phyloP scores from a whole-genome alignment of 345 rosid genomes.

The Kernera saxatilis region DNA sequence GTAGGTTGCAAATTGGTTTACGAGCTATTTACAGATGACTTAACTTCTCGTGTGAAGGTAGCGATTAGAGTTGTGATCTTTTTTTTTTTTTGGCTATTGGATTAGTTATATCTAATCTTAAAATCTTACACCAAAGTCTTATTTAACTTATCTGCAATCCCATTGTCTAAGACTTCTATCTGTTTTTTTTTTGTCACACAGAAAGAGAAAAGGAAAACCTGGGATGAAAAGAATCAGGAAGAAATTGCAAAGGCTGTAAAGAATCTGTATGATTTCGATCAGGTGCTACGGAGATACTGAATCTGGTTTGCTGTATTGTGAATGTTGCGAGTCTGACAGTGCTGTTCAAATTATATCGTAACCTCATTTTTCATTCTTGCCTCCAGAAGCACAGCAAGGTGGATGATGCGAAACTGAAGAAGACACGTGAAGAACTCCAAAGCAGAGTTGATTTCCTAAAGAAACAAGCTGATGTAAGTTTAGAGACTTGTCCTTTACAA shows the following conservation, averaged over 20 bases:
- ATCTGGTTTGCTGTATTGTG: constrained; percentile 1
- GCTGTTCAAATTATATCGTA: not conserved
- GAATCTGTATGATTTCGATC: constrained; percentile 63
- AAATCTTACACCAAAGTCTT: not conserved
- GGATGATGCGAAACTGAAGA: constrained; percentile 71
- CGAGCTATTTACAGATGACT: constrained; percentile 58
- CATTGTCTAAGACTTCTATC: not conserved
- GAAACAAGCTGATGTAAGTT: constrained; percentile 83
- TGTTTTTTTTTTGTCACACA: constrained; percentile 18
- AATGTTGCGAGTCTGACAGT: not conserved
- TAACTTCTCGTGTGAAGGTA: constrained; percentile 87
- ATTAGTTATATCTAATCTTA: not conserved
- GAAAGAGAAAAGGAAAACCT: constrained; percentile 80
- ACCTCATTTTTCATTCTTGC: constrained; percentile 22
- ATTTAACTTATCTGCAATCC: not conserved
- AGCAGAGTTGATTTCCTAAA: constrained; percentile 65
- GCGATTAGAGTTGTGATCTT: not conserved
- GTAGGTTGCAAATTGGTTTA: constrained; percentile 85
- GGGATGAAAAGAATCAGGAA: constrained; percentile 89
- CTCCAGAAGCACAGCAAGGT: constrained; percentile 66
- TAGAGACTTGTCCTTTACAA: constrained; percentile 11
- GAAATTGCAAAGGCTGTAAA: constrained; percentile 78
- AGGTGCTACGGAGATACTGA: constrained; percentile 47
- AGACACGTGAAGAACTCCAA: constrained; percentile 77
- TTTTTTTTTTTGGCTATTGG: not conserved